Base-by-base conservation (phyloP, 2,329 filamentous ascomycete genomes). In the Penicillium sp. region DNA sequence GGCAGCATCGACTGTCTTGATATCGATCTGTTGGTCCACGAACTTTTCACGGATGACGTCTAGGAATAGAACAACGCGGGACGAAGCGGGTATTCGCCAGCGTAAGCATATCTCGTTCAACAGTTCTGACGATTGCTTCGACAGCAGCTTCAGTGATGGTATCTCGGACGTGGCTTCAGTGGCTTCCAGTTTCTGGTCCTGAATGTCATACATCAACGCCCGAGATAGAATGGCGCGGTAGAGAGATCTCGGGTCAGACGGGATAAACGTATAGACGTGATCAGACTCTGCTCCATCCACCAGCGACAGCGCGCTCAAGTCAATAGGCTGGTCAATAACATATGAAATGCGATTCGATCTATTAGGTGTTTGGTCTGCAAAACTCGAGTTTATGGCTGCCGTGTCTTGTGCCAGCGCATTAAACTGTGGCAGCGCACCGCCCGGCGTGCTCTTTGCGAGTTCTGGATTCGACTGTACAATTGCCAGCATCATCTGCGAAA, bases 401-500 rank as follows among this genome's bases (percentile, higher is more conserved):
- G 56, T 35, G 20, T 74, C 74, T 38, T 63, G 66, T 7, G 56
- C 52, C 30, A 58, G 35, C 8, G 50, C 50, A 65, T 80, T 79
- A 71, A 82, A 79, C 54, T 85, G 78, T 42, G 82, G 84, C 51
- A 90, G 76, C 12, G 79, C 75, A 28, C 78, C 77, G 16, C 79
- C 79, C 1, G 86, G 83, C 3, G 88, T 86, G 61, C 83, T 87
- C 68, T 91, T 95, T 50, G 91, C 88, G 52, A 97, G 79, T 62
- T 93, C 89, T 3, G 92, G 93, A 64, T 90, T 91, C 5, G 88
- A 88, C 59, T 89, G 91, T 42, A 97, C 79, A 61, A 99, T 90
- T 38, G 92, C 89, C 65, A 96, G 81, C 81, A 99, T 94, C 85
- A 97, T 91, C 64, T 94, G 89, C 5, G 91, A 94, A 43, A 99